phyloP scores from a whole-genome alignment of 2,329 filamentous ascomycete species.

The Fusarium sacchari region DNA sequence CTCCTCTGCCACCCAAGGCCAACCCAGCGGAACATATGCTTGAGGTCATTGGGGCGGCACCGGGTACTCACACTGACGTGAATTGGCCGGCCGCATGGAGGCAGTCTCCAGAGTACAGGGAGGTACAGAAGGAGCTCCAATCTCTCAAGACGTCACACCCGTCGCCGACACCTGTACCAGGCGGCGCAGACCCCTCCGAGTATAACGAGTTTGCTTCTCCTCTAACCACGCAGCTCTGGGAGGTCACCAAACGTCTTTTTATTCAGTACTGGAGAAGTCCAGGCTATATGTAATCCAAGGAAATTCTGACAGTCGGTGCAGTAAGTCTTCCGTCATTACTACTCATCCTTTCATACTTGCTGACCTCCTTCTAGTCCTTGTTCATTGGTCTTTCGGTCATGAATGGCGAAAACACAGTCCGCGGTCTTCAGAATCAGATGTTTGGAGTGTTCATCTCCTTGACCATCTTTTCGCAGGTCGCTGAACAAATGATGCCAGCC shows the following conservation, averaged over 20 bases:
- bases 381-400: constrained; percentile 78
- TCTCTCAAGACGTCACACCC: background rate
- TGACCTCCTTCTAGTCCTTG: constrained; percentile 46
- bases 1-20: constrained; percentile 60
- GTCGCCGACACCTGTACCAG: accelerated
- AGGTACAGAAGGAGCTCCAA: constrained; percentile 49
- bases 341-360: accelerated
- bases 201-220: constrained; percentile 47
- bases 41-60: constrained; percentile 54
- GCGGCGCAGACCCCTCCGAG: background rate
- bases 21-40: constrained; percentile 79
- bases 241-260: constrained; percentile 50
- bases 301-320: constrained; percentile 9
- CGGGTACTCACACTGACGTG: constrained; percentile 56
- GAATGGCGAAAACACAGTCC: constrained; percentile 66
- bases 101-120: constrained; percentile 44
- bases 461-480: constrained; percentile 73
- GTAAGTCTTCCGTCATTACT: constrained; percentile 38
- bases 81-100: constrained; percentile 54
- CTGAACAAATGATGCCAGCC: constrained; percentile 74
- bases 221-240: constrained; percentile 41
- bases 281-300: constrained; percentile 70
- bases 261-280: constrained; percentile 55
- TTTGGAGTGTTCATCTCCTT: constrained; percentile 77
- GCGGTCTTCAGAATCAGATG: constrained; percentile 76